Base-by-base conservation (phyloP, 1,284 basidiomycete species). In the Gomphus sp. region DNA sequence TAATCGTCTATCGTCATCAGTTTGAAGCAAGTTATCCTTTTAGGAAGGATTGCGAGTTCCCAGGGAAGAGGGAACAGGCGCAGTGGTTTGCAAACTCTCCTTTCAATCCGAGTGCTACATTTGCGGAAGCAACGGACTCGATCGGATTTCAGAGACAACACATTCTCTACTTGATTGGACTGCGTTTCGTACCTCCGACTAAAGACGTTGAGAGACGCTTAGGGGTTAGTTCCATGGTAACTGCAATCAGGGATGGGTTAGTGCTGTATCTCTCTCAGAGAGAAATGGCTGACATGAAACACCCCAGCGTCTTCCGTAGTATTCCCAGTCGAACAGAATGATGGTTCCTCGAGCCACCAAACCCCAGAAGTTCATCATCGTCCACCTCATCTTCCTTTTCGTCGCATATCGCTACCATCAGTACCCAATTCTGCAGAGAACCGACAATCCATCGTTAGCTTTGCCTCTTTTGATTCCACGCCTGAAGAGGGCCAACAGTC, bases 331-430 rank as follows among this genome's bases (percentile, higher is more conserved):
- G 36, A 59, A 4, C 18, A 36, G 14, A 18, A 33, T 18, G 60
- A 58, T 14, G 18, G 36, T 8, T 51, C 50, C 4, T 52, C 50
- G 14, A 58, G 56, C 39, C 18, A 25, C 25, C 50, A 45, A 36
- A 39, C 36, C 43, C 60, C 47, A 3, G 18, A 54, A 25, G 50
- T 45, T 14, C 56, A 58, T 51, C 56, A 59, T 44, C 70, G 73
- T 9, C 71, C 74, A 7, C 73, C 76, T 1, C 74, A 82, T 66
- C 76, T 80, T 64, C 86, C 87, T 9, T 90, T 90, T 67, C 80
- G 88, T 57, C 77, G 88, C 48, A 90, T 90, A 61, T 90, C 88
- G 14, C 72, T 90, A 8, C 88, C 88, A 12, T 77, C 81, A 8
- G 74, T 78, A 7, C 81, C 85, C 7, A 12, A 37, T 37, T 25